A percentile compares a stretch with the other conserved stretches of the same genome.
Conservation (phyloP, 345 rosid species). For the Syzygium grande region DNA sequence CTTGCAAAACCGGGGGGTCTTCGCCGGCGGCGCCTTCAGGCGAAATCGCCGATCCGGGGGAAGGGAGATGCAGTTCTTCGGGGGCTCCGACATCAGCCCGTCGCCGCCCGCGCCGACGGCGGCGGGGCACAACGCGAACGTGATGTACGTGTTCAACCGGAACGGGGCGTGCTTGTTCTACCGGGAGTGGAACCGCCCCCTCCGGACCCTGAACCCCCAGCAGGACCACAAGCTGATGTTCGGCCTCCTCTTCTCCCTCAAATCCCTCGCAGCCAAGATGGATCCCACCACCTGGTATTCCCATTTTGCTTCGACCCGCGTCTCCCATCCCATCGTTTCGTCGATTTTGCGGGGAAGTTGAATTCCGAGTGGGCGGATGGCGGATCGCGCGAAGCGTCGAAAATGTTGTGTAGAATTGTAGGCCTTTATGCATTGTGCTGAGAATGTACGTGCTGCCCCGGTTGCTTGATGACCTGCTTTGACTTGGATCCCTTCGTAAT, state of each 20-base stretch:
- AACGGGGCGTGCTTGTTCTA: constrained; percentile 85
- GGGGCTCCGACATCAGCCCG: constrained; percentile 85
- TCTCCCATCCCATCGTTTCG: neutral
- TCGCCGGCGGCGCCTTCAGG: neutral
- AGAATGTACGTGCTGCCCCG: neutral
- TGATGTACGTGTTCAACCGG: constrained; percentile 81
- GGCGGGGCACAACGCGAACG: constrained; percentile 73
- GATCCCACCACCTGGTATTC: constrained; percentile 51
- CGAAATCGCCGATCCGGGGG: neutral
- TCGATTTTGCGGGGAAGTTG: neutral
- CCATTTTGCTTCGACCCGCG: too few species aligned
- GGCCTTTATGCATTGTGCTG: neutral
- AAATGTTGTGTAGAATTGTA: neutral
- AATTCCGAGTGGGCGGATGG: neutral
- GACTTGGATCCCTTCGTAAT: neutral
- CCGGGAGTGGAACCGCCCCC: constrained; percentile 89
- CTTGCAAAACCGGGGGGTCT: neutral
- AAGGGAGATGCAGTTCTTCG: constrained; percentile 75
- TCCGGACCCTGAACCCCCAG: constrained; percentile 71
- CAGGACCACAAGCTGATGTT: constrained; percentile 87
- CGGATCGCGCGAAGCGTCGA: neutral
- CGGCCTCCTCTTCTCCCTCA: constrained; percentile 97
- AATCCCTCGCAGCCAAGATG: constrained; percentile 91
- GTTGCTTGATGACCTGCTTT: neutral
- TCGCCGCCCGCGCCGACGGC: constrained; percentile 71